Evolutionary conservation across 2,329 filamentous ascomycete genomes (phyloP), one percentile per base, ranked within the genome.

Genomic region (Neoarthrinium moseri): DNA sequence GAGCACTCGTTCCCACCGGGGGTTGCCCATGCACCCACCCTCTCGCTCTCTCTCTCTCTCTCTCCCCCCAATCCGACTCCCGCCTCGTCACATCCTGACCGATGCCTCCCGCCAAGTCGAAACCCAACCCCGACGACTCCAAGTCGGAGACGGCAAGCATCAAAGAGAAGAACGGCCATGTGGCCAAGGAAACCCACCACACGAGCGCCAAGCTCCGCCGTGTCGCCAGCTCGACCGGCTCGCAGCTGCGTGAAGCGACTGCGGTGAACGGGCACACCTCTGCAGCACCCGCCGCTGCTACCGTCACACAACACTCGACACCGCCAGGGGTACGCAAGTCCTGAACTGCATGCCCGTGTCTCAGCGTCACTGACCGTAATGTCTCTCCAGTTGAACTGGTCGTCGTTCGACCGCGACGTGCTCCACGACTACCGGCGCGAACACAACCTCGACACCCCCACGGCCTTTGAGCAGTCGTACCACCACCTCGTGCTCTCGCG

Each of bases 371-470:
- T 54, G n/a, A 56, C 43, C 39, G 47, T 33, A 18, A 18, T n/a
- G 30, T 20, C 22, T 26, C 13, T 32, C 33, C 51, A 83, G 80
- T 66, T 83, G 23, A 72, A 84, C 61, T 91, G 87, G 87, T 69
- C 78, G 15, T 77, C 79, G 3, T 85, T 89, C 57, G 81, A 88
- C 23, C 72, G 82, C 49, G 70, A 80, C 39, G 72, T 87, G 38
- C 80, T 94, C 40, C 86, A 91, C 61, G 75, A 78, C 53, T 94
- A 94, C 73, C 82, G 87, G 52, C 81, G 86, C 61, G 78, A 86
- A 53, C 84, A 91, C 71, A 79, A 80, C 48, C 76, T 94, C 58
- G 77, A 81, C 59, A 84, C 83, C 0, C 85, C 88, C 11, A 80
- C 84, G 29, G 80, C 86, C 48, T 92, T 89, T 67, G 78, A 73